Percentiles rank a stretch among this genome's conserved stretches.
Evolutionary conservation across 768 basidiomycete species (phyloP).

Genomic region (Gloeopeniophorella convolvens): DNA sequence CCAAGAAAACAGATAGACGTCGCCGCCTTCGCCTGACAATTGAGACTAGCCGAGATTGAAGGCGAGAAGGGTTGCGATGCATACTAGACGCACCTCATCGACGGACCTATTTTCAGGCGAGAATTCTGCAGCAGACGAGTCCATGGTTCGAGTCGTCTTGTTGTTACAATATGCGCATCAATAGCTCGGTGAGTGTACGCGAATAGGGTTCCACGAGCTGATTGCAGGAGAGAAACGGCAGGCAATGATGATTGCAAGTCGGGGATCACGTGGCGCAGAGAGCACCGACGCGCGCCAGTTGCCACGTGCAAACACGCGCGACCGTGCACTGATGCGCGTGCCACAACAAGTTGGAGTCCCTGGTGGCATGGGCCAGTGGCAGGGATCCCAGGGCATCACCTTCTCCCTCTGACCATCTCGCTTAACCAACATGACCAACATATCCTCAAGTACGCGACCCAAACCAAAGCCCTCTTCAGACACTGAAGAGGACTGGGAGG

Average conservation of each 20-base stretch:
- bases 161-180: too few species aligned
- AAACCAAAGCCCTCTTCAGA: not conserved
- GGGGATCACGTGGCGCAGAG: conserved; percentile 7
- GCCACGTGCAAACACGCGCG: too few species aligned
- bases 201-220: too few species aligned
- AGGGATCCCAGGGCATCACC: too few species aligned
- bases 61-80: not conserved
- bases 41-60: conserved; percentile 42
- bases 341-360: too few species aligned
- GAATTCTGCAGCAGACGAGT: conserved; percentile 7
- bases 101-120: conserved; percentile 16
- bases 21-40: conserved; percentile 66
- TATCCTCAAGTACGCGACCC: not conserved
- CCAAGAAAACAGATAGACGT: conserved; percentile 84
- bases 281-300: too few species aligned
- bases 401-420: not conserved
- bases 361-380: too few species aligned
- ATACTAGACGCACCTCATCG: conserved; percentile 15
- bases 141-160: conserved; percentile 13
- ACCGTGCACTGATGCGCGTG: too few species aligned
- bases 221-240: too few species aligned
- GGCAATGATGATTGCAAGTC: not conserved
- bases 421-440: conserved; percentile 2
- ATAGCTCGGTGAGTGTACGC: too few species aligned
- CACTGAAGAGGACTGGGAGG: conserved; percentile 10